phyloP scores from a whole-genome alignment of 208 protist species.

The Sergeia podlipaevii region DNA sequence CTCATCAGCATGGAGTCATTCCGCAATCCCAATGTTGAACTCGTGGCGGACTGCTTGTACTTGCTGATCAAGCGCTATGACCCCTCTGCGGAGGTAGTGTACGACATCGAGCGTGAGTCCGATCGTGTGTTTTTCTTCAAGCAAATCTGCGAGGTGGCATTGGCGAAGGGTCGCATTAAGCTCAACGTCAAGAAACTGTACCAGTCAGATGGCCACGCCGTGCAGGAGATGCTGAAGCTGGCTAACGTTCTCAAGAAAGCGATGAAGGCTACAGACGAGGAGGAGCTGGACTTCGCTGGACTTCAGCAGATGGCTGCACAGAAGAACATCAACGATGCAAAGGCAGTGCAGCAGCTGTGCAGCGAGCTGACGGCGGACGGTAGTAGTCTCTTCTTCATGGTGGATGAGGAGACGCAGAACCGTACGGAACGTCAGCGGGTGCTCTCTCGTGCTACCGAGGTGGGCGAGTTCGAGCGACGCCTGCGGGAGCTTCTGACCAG shows the following conservation, averaged over 20 bases:
- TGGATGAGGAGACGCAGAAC: conserved; percentile 74
- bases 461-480: conserved; percentile 90
- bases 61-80: conserved; percentile 94
- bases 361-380: conserved; percentile 87
- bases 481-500: conserved; percentile 71
- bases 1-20: conserved; percentile 97
- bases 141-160: conserved; percentile 78
- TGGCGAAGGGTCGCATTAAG: conserved; percentile 88
- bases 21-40: conserved; percentile 94
- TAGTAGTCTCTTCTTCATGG: conserved; percentile 85
- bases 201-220: conserved; percentile 92
- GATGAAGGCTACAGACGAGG: conserved; percentile 66
- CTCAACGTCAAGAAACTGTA: conserved; percentile 96
- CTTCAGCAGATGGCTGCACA: conserved; percentile 86
- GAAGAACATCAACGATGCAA: conserved; percentile 79
- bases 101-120: conserved; percentile 87
- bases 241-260: conserved; percentile 88
- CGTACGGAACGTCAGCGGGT: conserved; percentile 76
- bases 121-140: conserved; percentile 94
- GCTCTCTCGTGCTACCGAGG: conserved; percentile 78
- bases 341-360: conserved; percentile 86
- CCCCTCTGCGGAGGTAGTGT: conserved; percentile 85
- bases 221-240: conserved; percentile 96
- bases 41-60: conserved; percentile 91
- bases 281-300: conserved; percentile 70